Base-by-base conservation (phyloP, 2,329 filamentous ascomycete species). In the Rachicladosporium sp. region DNA sequence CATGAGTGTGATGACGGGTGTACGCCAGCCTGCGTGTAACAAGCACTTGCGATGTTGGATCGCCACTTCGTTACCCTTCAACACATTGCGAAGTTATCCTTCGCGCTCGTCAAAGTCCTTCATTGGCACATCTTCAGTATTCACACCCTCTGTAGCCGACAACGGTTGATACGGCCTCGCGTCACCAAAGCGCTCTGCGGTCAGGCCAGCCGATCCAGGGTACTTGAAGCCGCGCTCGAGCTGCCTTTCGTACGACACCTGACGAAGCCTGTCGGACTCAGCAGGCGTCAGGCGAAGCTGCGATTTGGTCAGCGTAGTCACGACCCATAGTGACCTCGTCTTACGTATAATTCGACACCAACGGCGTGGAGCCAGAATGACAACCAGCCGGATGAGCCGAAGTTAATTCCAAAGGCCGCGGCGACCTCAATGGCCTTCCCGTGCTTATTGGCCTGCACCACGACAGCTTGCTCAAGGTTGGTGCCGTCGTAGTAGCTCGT, bases 161-260 rank as follows among this genome's bases (percentile, higher is more conserved):
- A 6, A 23, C 21, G 21, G 21, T 4, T 23, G 21, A 23, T 23
- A 23, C 21, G 23, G 23, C 7, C 23, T 27, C 8, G 60, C 47
- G 33, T 55, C 52, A 3, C 51, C 51, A 6, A 50, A 50, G 3
- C 57, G 53, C 47, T 70, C 65, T 3, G 50, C 59, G 2, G 66
- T 68, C 31, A 69, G 48, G 1, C 69, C 70, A 2, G 64, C 62
- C 13, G 61, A 61, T 0, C 68, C 71, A 0, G 73, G 66, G n/a
- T 64, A 60, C 33, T 52, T 61, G 55, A 70, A 65, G 0, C 73
- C 73, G 4, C 68, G 66, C 44, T 71, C 70, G 5, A 74, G 45
- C 47, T 79, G 74, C 33, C 67, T 61, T 50, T 74, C 65, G 47
- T 73, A 76, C 4, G 68, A 73, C 1, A 78, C 62, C n/a, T 65